Evolutionary conservation across 2,329 filamentous ascomycete species (phyloP).

Genomic region (Stachybotrys echinatus): DNA sequence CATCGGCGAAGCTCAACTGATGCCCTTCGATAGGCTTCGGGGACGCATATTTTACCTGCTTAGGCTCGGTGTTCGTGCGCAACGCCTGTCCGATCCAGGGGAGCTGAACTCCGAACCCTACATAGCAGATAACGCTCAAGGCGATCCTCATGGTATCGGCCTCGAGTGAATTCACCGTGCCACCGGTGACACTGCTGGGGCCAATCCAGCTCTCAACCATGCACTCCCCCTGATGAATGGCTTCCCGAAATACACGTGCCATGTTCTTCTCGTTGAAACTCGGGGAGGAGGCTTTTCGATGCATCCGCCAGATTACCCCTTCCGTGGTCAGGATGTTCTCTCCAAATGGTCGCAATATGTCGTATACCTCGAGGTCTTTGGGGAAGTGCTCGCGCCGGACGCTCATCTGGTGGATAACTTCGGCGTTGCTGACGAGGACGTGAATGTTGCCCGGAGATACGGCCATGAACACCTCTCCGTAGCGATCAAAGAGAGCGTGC

Average conservation of each 20-base stretch:
- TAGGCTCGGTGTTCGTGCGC: constrained; percentile 35
- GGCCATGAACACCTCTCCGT: constrained; percentile 61
- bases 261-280: constrained; percentile 76
- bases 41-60: constrained; percentile 42
- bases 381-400: constrained; percentile 65
- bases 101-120: constrained; percentile 63
- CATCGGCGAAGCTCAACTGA: constrained; percentile 60
- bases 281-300: constrained; percentile 66
- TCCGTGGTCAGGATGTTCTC: constrained; percentile 68
- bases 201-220: constrained; percentile 56
- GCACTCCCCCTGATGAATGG: constrained; percentile 54
- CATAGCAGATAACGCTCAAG: constrained; percentile 55
- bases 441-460: constrained; percentile 51
- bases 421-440: constrained; percentile 57
- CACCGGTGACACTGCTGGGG: constrained; percentile 8
- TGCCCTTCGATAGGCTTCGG: constrained; percentile 45
- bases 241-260: constrained; percentile 58
- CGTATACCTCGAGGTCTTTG: constrained; percentile 29
- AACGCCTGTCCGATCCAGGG: constrained; percentile 58
- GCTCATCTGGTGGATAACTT: constrained; percentile 61
- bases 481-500: constrained; percentile 50
- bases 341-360: constrained; percentile 48
- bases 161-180: constrained; percentile 51
- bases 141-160: constrained; percentile 60
- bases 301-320: constrained; percentile 63